A percentile compares a stretch with the other conserved stretches of the same genome.
These are phyloP conservation scores for Neohortaea acidophila DNA, from an alignment of 495 filamentous ascomycete species.

Conservation along the genomic window DNA sequence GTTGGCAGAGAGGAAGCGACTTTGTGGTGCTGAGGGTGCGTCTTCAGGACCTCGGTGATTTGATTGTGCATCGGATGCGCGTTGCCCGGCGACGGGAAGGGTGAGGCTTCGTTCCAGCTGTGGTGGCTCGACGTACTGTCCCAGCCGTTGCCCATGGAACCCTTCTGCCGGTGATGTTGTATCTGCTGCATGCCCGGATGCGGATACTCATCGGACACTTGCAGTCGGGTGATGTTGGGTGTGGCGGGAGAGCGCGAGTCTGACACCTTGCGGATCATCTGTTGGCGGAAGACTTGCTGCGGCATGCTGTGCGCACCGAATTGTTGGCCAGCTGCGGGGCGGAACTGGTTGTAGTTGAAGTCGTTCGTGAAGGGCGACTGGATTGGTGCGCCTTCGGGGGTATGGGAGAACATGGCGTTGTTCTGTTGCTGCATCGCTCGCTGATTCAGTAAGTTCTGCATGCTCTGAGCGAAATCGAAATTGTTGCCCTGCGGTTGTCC, in stretches of 20 bases:
- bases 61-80: constrained; percentile 35
- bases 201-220: constrained; percentile 34
- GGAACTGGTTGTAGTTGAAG: constrained; percentile 61
- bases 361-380: constrained; percentile 69
- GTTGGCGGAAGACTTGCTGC: constrained; percentile 12
- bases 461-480: constrained; percentile 32
- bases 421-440: constrained; percentile 27
- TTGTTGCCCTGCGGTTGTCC: constrained; percentile 9
- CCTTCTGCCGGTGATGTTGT: constrained; percentile 14
- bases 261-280: constrained; percentile 55
- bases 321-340: constrained; percentile 32
- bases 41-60: constrained; percentile 55
- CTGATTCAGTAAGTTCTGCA: constrained; percentile 37
- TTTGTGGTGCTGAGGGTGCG: constrained; percentile 39
- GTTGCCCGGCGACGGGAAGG: constrained; percentile 40
- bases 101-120: constrained; percentile 61
- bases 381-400: constrained; percentile 74
- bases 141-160: constrained; percentile 33
- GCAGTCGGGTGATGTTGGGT: constrained; percentile 42
- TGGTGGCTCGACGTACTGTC: constrained; percentile 63
- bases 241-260: constrained; percentile 63
- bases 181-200: constrained; percentile 33
- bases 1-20: constrained; percentile 50
- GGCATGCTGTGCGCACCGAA: constrained; percentile 28
- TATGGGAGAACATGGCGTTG: constrained; percentile 57